phyloP scores from a whole-genome alignment of 1,139 yeast genomes.

The Diutina rugosa region DNA sequence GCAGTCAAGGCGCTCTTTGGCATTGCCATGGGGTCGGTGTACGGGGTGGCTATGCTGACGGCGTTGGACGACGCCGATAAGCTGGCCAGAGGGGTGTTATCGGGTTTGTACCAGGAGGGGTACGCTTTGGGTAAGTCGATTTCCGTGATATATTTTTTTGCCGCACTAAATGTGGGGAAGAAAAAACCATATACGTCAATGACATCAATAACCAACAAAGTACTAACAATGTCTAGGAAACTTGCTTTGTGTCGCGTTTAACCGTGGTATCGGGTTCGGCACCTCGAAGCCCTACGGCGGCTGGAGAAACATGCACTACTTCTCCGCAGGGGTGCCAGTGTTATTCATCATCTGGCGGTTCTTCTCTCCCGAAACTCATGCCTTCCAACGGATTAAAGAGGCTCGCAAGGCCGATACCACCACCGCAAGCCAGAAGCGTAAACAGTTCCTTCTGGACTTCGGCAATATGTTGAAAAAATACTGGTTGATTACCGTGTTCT shows the following conservation, averaged over 20 bases:
- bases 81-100: conserved; percentile 47
- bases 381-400: conserved; percentile 16
- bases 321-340: conserved; percentile 59
- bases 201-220: too few species aligned
- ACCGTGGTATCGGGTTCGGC: not conserved
- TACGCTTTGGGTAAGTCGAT: conserved; percentile 43
- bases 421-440: conserved; percentile 2
- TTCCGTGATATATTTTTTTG: too few species aligned
- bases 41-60: conserved; percentile 55
- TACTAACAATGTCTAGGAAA: not conserved
- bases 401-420: conserved; percentile 6
- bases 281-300: conserved; percentile 10
- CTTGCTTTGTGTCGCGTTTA: not conserved
- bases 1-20: conserved; percentile 65
- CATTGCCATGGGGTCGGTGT: conserved; percentile 58
- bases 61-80: conserved; percentile 60
- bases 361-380: conserved; percentile 46
- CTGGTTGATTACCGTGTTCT: conserved; percentile 31
- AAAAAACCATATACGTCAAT: too few species aligned
- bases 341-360: conserved; percentile 36
- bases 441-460: not conserved
- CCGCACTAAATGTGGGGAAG: too few species aligned
- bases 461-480: conserved; percentile 18
- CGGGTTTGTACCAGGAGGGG: conserved; percentile 63
- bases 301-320: conserved; percentile 78